Conservation (phyloP, 108 stramenopile genomes). For the Stephanodiscus minutulus region DNA sequence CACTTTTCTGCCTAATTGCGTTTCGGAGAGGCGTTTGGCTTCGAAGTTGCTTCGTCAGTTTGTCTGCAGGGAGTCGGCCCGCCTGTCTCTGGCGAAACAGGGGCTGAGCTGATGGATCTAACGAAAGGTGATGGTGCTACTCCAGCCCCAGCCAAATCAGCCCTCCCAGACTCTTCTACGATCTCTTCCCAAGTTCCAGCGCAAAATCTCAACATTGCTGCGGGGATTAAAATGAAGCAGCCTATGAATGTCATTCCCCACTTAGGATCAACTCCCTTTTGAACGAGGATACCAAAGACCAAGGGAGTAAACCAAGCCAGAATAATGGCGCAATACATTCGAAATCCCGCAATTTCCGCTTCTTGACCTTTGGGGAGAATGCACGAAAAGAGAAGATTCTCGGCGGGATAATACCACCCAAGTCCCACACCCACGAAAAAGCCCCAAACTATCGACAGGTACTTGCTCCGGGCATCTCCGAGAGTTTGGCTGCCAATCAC, state of each 20-base stretch:
- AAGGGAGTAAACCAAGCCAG: slow-evolving; percentile 56
- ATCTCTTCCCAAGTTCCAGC: slow-evolving; percentile 22
- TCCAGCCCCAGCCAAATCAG: background rate
- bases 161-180: slow-evolving; percentile 7
- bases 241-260: slow-evolving; percentile 18
- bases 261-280: slow-evolving; percentile 13
- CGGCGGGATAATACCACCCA: slow-evolving; percentile 59
- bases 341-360: slow-evolving; percentile 62
- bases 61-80: too few species aligned
- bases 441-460: slow-evolving; percentile 22
- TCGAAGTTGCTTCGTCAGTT: too few species aligned
- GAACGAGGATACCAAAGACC: slow-evolving; percentile 45
- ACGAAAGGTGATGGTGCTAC: too few species aligned
- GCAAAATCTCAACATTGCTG: slow-evolving; percentile 7
- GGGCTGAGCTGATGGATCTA: too few species aligned
- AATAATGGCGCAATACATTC: slow-evolving; percentile 51
- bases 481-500: slow-evolving; percentile 33
- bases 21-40: too few species aligned
- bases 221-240: slow-evolving; percentile 17
- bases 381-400: slow-evolving; percentile 55
- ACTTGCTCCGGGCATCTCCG: background rate
- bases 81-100: too few species aligned
- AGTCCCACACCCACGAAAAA: slow-evolving; percentile 18
- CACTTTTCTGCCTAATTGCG: too few species aligned
- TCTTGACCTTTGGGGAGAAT: slow-evolving; percentile 57